Percentiles rank a stretch among this genome's conserved stretches.
These are phyloP conservation scores for Blepharisma stoltei DNA, from an alignment of 73 alveolate genomes.

Conservation along the genomic window DNA sequence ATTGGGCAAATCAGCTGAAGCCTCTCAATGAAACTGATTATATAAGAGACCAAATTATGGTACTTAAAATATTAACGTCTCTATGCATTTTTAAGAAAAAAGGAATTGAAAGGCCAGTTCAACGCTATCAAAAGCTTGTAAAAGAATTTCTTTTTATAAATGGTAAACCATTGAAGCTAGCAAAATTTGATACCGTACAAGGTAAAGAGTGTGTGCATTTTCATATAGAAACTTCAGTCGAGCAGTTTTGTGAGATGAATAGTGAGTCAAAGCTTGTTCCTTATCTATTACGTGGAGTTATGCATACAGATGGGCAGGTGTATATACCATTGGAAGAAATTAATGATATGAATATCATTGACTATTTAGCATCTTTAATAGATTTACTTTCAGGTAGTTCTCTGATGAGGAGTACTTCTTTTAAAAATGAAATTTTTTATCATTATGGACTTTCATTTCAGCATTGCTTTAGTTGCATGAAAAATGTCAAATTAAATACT, in stretches of 20 bases:
- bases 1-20: conserved; percentile 7
- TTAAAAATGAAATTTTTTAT: background rate
- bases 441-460: background rate
- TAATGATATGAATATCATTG: too few species aligned
- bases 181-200: background rate
- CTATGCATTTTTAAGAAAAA: background rate
- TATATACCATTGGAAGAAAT: too few species aligned
- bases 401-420: background rate
- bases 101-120: background rate
- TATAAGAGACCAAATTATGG: background rate
- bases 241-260: too few species aligned
- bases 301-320: too few species aligned
- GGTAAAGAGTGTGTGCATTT: background rate
- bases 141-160: background rate
- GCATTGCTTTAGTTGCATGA: background rate
- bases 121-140: background rate
- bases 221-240: background rate
- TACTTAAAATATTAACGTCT: background rate
- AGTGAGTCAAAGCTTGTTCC: too few species aligned
- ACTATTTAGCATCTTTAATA: background rate
- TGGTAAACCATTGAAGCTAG: background rate
- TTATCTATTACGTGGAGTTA: too few species aligned
- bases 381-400: background rate
- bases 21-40: background rate
- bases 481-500: background rate